Evolutionary conservation across 768 basidiomycete species (phyloP), one percentile per base, ranked within the genome.

Genomic region (Glaciozyma martinii): DNA sequence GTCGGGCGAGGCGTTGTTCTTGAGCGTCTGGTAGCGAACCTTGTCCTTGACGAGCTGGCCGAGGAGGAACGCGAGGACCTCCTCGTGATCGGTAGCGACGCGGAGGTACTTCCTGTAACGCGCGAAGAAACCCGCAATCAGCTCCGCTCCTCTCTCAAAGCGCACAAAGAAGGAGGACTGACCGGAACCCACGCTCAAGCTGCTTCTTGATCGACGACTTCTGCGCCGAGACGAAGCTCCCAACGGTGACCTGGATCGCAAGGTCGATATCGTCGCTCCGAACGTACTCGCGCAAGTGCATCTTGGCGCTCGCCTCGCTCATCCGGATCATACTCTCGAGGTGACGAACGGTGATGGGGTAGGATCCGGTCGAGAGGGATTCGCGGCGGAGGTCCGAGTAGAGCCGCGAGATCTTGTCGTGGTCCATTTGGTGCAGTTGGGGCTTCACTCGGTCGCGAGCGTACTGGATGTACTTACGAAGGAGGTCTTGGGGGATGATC

Each of bases 171-270:
- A n/a, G 56, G 27, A 47, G 59, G 42, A 23, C 43, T 37, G 16
- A 81, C 85, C 71, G 71, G 94, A 71, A 71, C 29, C 69, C 94
- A 73, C 95, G 82, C 77, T 99, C 91, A 53, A 99, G 80, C 4
- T 92, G 93, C 80, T 91, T 95, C 82, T 97, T 97, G 80, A 98
- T 94, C 64, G 89, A 90, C 83, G 92, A 86, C 81, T 99, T 99
- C 77, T 99, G 95, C 32, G 95, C 88, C 71, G 78, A 93, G 64
- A 99, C 90, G 76, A 99, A 99, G 78, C 89, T 92, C 59, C 86
- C 86, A 33, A 99, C 85, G 5, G 90, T 89, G 55, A 97, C 93
- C 72, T 90, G 90, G 67, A 99, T 98, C 3, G 95, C 94, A 59
- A 98, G 79, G 76, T 99, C 92, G 72, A 99, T 91, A 75, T 99